Base-by-base conservation (phyloP, 805 yeast genomes). In the Candida germanica region DNA sequence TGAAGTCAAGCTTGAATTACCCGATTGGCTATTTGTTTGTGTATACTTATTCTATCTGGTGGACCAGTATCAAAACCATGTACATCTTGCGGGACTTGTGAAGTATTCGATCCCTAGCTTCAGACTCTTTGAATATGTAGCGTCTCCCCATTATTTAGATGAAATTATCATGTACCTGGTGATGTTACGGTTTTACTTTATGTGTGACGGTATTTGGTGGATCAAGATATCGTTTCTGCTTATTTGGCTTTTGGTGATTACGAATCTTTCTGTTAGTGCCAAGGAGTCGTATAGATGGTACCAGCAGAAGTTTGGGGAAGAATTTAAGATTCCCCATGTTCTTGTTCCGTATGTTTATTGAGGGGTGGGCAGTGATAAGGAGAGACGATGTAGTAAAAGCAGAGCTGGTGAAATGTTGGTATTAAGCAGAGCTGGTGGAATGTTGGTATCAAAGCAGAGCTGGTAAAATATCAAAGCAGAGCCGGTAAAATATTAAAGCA, bases 131-230 rank as follows among this genome's bases (percentile, higher is more conserved):
- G 54, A 55, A 28, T 54, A 53, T n/a, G 64, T 73, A 2, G 63
- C 77, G 12, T 75, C 82, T 46, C 83, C 91, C 0, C 94, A 84
- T 54, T 84, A 83, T 47, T 59, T 79, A 13, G 82, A 81, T 53
- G 94, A 84, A 50, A 60, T 80, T 5, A 18, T 71, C 23, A 69
- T 84, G 2, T 84, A 84, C 47, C 30, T 61, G 0, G 50, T 71
- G 1, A 46, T 66, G n/a, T 44, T 53, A 4, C 31, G 50, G 10
- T 40, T 59, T 11, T 47, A 35, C 13, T 15, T 36, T n/a, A 27
- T 32, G 48, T 21, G 47, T 49, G 35, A 42, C 26, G 36, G 42
- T 30, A 14, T 49, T 31, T 22, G 39, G 50, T 34, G 38, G 45
- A 54, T 41, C 6, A 50, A 49, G 29, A 13, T 45, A 9, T 53